Evolutionary conservation across 2,329 filamentous ascomycete species (phyloP), one percentile per base, ranked within the genome.

Genomic region (Colletotrichum trifolii): DNA sequence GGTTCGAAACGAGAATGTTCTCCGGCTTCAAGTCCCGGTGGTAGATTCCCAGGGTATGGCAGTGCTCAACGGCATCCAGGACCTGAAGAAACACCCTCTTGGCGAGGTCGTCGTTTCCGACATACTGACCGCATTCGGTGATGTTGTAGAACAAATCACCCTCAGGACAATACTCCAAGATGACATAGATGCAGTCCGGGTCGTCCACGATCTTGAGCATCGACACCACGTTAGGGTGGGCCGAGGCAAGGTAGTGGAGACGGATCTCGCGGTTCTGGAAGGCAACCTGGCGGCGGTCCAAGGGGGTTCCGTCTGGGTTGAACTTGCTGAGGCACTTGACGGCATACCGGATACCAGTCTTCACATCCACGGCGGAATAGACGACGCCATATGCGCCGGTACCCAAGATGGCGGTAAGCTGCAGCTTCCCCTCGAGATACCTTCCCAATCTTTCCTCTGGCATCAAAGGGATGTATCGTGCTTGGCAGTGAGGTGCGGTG

Each of bases 81-180:
- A 99, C 93, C 80, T 99, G 96, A 68, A 98, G 88, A 78, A 98
- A 98, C 62, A 94, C 91, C 70, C 88, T 88, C 82, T 91, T 93
- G 84, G 91, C 92, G 76, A 97, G 86, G 73, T 88, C 86, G 82
- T 98, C 95, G 82, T 97, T 94, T 80, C 93, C 92, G 73, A 97
- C 90, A 78, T 97, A 99, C 77, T 93, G 92, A 76, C 94, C 92
- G 74, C 92, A 89, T 79, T 98, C 95, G 67, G 96, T 98, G 80
- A 99, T 99, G 82, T 96, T 97, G 77, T 92, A 91, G 81, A 99
- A 99, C 69, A 99, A 82, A 77, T 99, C 96, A 74, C 96, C 96
- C 78, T 98, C 96, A 7, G 94, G 93, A 82, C 95, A 98, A 79
- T 94, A 98, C 79, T 99, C 96, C 77, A 99, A 87, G 70, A 99